A percentile compares a stretch with the other conserved stretches of the same genome.
phyloP scores from a whole-genome alignment of 805 yeast genomes.

The Candida khao-thaluensis region DNA sequence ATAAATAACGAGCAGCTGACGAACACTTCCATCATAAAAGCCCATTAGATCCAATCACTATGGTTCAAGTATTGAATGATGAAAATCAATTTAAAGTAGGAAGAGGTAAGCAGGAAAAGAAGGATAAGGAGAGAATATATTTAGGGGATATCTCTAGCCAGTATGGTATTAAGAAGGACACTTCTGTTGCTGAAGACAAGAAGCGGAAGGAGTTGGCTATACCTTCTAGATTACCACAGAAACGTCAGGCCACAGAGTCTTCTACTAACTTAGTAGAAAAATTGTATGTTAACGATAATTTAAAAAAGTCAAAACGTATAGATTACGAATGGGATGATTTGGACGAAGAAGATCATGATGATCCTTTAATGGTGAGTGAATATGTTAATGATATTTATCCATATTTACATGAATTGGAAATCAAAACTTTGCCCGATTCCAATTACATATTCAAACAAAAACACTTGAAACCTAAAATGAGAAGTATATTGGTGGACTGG shows the following conservation, averaged over 20 bases:
- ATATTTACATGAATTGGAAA: conserved; percentile 71
- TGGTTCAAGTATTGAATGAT: conserved; percentile 28
- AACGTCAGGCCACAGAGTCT: conserved; percentile 57
- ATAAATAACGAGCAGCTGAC: not conserved
- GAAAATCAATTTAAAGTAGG: conserved; percentile 41
- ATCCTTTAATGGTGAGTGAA: conserved; percentile 86
- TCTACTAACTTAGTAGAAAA: conserved; percentile 45
- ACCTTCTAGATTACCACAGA: conserved; percentile 42
- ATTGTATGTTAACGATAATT: conserved; percentile 22
- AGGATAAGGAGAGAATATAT: conserved; percentile 23
- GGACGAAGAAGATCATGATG: conserved; percentile 67
- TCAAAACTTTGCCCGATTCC: conserved; percentile 70
- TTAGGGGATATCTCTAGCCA: conserved; percentile 42
- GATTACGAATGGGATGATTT: conserved; percentile 69
- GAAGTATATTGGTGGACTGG: conserved; percentile 92
- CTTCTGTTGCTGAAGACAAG: conserved; percentile 6
- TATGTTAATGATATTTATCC: conserved; percentile 85
- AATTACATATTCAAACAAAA: conserved; percentile 64
- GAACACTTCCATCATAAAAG: too few species aligned
- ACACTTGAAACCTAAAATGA: conserved; percentile 74
- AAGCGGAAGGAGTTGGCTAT: conserved; percentile 24
- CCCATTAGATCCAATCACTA: too few species aligned
- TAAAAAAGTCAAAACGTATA: conserved; percentile 37
- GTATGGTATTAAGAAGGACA: conserved; percentile 19
- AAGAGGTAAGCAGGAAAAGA: conserved; percentile 17